phyloP scores from a whole-genome alignment of 2,329 filamentous ascomycete species.

The Aureobasidium sp. region DNA sequence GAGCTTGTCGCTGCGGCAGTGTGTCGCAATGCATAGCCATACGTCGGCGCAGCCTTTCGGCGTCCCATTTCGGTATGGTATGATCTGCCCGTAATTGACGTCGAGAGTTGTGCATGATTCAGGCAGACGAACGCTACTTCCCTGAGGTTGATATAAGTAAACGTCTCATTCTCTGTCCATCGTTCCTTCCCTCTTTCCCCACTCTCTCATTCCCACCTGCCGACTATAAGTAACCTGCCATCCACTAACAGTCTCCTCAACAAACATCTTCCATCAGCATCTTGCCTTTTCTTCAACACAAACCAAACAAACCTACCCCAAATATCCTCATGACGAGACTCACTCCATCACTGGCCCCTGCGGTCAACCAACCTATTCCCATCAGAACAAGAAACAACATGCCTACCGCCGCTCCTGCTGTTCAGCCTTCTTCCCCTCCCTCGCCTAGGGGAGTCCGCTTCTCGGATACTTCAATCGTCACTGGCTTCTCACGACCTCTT shows the following conservation, averaged over 20 bases:
- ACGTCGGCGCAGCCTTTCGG: constrained; percentile 9
- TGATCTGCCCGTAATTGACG: neutral
- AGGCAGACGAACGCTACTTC: constrained; percentile 7
- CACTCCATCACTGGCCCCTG: neutral
- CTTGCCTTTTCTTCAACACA: neutral
- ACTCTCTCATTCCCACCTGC: neutral
- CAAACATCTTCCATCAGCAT: neutral
- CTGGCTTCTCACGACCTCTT: constrained; percentile 33
- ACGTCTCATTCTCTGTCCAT: neutral
- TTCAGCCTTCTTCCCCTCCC: constrained; percentile 20
- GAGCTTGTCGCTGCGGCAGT: neutral
- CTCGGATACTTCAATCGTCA: constrained; percentile 23
- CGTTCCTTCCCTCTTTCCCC: neutral
- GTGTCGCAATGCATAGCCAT: constrained; percentile 1
- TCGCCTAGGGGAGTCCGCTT: constrained; percentile 25
- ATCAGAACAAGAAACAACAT: neutral
- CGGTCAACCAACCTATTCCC: constrained; percentile 1
- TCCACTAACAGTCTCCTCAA: neutral
- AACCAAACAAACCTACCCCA: neutral
- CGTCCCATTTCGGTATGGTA: constrained; percentile 7
- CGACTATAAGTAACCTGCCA: neutral
- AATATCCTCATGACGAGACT: neutral
- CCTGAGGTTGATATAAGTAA: constrained; percentile 2
- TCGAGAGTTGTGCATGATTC: constrained; percentile 4
- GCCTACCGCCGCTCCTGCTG: neutral